phyloP scores from a whole-genome alignment of 73 alveolate species.

The Symbiodinium natans region DNA sequence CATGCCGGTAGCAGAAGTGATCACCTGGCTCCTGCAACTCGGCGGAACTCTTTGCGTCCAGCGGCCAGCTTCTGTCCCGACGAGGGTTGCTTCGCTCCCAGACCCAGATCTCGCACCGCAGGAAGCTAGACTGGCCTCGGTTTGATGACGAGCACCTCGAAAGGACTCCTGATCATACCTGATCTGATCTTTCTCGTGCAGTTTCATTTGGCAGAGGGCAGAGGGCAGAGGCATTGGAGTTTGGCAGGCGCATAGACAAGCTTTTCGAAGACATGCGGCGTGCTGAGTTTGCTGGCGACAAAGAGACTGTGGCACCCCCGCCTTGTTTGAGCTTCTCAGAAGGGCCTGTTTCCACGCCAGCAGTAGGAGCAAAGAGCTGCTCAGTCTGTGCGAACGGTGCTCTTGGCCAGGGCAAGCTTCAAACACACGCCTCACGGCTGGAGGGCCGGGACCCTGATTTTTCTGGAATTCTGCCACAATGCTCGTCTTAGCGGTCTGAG shows the following conservation, averaged over 20 bases:
- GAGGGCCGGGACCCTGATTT: neutral
- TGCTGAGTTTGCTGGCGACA: constrained; percentile 80
- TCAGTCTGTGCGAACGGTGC: no score
- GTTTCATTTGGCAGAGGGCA: neutral
- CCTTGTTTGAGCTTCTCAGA: neutral
- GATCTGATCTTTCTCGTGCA: neutral
- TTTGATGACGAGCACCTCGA: constrained; percentile 31
- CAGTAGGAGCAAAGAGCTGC: no score
- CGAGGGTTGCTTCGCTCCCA: neutral
- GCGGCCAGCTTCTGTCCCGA: no score
- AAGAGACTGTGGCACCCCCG: constrained; percentile 38
- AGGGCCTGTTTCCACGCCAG: no score
- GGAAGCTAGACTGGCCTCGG: constrained; percentile 79
- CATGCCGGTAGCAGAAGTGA: constrained; percentile 27
- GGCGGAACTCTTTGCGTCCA: neutral
- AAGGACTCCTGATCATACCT: neutral
- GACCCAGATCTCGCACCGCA: neutral
- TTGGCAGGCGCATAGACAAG: constrained; percentile 45
- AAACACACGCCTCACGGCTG: neutral
- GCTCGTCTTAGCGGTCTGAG: no score
- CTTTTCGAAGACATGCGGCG: constrained; percentile 80
- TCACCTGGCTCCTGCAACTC: constrained; percentile 24
- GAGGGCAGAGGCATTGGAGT: neutral
- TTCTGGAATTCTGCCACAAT: no score
- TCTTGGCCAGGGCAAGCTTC: neutral